Evolutionary conservation across 371 early-diverging fungal species (phyloP).

Genomic region (Apophysomyces ossiformis): DNA sequence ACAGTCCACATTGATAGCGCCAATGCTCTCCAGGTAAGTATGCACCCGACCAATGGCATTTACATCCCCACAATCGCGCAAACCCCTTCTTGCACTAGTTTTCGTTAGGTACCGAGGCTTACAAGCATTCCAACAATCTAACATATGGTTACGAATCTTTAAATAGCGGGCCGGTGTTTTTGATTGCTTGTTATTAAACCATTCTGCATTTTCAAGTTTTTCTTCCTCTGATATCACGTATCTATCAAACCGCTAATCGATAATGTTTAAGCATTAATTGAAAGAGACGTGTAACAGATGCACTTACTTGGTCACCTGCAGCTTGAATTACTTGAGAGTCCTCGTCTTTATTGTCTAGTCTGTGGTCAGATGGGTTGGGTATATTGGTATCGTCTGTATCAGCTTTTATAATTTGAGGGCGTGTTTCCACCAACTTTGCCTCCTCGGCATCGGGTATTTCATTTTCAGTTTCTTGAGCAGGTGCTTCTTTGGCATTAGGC

Average conservation of each 20-base stretch:
- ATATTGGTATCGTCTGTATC: neutral
- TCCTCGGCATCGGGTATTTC: no score
- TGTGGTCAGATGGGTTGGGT: conserved; percentile 7
- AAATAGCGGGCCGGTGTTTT: conserved; percentile 92
- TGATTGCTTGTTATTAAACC: conserved; percentile 70
- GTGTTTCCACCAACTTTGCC: no score
- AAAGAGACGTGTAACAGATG: neutral
- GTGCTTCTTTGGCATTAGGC: no score
- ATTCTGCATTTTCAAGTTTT: conserved; percentile 68
- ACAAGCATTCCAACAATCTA: conserved; percentile 71
- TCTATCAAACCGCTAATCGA: conserved; percentile 24
- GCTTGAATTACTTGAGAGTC: neutral
- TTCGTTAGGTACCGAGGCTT: conserved; percentile 72
- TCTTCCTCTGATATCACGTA: conserved; percentile 62
- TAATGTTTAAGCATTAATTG: neutral
- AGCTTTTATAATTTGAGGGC: neutral
- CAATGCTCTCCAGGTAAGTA: conserved; percentile 78
- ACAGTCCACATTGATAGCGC: conserved; percentile 76
- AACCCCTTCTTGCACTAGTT: conserved; percentile 39
- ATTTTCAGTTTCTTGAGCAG: no score
- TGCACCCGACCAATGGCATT: conserved; percentile 92
- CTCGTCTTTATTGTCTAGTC: neutral
- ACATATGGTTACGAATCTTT: conserved; percentile 83
- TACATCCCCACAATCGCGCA: conserved; percentile 83
- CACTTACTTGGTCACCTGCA: neutral